Evolutionary conservation across 108 stramenopile species (phyloP).

Genomic region (Parmales sp.): DNA sequence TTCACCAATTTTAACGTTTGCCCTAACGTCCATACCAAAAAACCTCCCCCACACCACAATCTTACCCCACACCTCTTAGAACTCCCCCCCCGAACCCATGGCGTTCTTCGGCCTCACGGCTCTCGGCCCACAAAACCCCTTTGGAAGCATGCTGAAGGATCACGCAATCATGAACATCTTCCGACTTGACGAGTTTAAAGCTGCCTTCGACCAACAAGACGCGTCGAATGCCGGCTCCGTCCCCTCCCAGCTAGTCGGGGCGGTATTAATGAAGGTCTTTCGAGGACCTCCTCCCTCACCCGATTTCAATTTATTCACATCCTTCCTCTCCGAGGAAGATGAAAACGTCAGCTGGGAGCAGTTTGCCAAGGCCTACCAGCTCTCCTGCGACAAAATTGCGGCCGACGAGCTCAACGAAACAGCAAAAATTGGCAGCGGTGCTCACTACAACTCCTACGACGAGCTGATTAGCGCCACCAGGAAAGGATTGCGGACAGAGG

Average conservation of each 20-base stretch:
- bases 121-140: conserved; percentile 6
- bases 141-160: neutral
- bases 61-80: too few relatives aligned
- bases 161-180: neutral
- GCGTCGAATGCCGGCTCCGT: neutral
- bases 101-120: conserved; percentile 8
- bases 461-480: neutral
- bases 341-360: neutral
- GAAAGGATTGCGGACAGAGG: neutral
- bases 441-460: neutral
- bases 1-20: too few relatives aligned
- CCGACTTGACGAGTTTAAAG: neutral
- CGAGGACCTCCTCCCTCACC: neutral
- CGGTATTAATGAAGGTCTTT: neutral
- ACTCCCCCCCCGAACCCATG: too few relatives aligned
- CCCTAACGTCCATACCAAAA: too few relatives aligned
- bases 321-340: neutral
- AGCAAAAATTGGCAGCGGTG: neutral
- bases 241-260: neutral
- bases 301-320: neutral
- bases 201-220: neutral
- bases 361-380: neutral
- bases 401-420: neutral
- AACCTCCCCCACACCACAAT: too few relatives aligned
- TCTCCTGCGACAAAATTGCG: neutral